Evolutionary conservation across 345 rosid species (phyloP).

Genomic region (Cardamine chenopodiifolia): DNA sequence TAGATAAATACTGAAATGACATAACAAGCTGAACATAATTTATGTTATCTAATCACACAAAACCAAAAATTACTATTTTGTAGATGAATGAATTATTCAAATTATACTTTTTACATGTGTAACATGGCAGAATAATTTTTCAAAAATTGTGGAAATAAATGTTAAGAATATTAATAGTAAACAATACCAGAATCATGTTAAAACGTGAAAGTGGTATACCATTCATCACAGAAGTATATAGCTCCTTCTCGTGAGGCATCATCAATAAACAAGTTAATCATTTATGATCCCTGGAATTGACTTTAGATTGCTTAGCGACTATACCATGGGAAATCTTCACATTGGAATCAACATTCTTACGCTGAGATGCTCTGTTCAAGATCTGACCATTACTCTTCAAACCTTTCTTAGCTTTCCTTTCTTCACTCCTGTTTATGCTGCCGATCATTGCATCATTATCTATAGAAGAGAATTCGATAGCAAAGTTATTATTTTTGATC

Average conservation of each 20-base stretch:
- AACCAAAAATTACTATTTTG: no score
- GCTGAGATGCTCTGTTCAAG: conserved; percentile 17
- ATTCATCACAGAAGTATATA: not conserved
- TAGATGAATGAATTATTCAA: not conserved
- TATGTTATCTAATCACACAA: not conserved
- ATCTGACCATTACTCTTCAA: conserved; percentile 15
- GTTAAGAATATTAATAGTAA: not conserved
- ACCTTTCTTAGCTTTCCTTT: conserved; percentile 36
- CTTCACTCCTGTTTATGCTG: conserved; percentile 36
- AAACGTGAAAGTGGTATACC: not conserved
- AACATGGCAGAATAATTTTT: not conserved
- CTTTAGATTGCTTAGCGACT: not conserved
- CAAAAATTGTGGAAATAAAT: conserved; percentile 11
- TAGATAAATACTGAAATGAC: no score
- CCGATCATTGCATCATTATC: conserved; percentile 44
- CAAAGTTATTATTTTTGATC: not conserved
- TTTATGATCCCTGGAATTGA: conserved; percentile 11
- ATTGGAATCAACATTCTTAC: conserved; percentile 19
- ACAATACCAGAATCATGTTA: not conserved
- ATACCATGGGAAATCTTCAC: conserved; percentile 11
- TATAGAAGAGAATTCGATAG: not conserved
- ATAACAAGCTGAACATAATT: no score
- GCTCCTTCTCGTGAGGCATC: not conserved
- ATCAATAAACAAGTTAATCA: conserved; percentile 1
- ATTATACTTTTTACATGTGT: not conserved